Percentiles rank a stretch among this genome's conserved stretches.
Evolutionary conservation across 2,329 filamentous ascomycete genomes (phyloP).

Genomic region (Epichloe baconii): DNA sequence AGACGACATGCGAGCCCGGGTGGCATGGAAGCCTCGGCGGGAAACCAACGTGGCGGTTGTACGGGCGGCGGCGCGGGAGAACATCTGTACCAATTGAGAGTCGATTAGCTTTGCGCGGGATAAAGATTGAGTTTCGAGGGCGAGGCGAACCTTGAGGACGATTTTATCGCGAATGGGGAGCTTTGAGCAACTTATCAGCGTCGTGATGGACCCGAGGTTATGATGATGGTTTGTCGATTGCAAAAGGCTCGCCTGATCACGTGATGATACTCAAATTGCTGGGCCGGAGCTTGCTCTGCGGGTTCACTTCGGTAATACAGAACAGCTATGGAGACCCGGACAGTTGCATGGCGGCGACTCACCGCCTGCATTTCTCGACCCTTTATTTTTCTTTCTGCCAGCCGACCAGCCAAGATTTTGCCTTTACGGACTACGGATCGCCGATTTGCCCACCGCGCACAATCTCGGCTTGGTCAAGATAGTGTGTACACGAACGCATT

Average conservation of each 20-base stretch:
- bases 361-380: slow-evolving; percentile 12
- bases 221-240: slow-evolving; percentile 15
- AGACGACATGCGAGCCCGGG: slow-evolving; percentile 70
- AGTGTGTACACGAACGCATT: slow-evolving; percentile 2
- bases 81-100: slow-evolving; percentile 48
- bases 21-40: slow-evolving; percentile 90
- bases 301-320: too few relatives aligned
- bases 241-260: slow-evolving; percentile 14
- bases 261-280: slow-evolving; percentile 6
- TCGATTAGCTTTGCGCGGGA: slow-evolving; percentile 26
- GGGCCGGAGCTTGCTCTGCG: too few relatives aligned
- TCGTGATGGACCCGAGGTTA: slow-evolving; percentile 17
- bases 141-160: slow-evolving; percentile 8
- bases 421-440: background rate
- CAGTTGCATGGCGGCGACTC: slow-evolving; percentile 1
- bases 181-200: slow-evolving; percentile 14
- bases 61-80: slow-evolving; percentile 56
- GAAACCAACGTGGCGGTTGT: slow-evolving; percentile 57
- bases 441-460: slow-evolving; percentile 1
- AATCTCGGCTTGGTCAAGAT: background rate
- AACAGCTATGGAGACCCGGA: too few relatives aligned
- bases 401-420: slow-evolving; percentile 1
- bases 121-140: background rate
- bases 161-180: slow-evolving; percentile 10
- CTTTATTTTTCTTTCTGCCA: slow-evolving; percentile 16